Conservation (phyloP, 805 yeast genomes). For the Candida krabiensis region DNA sequence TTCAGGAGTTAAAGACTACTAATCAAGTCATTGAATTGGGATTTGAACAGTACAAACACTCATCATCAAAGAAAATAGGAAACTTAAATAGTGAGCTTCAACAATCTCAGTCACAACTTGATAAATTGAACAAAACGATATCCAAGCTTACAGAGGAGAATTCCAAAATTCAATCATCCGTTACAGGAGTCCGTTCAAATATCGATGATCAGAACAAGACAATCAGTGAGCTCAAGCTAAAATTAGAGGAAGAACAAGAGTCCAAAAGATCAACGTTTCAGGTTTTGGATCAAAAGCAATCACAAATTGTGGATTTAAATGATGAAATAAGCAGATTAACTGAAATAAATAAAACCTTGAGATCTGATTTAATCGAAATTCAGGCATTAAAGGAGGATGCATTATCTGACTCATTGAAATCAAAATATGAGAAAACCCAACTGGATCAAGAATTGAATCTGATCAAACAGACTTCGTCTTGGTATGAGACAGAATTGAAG, state of each 20-base stretch:
- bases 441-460: conserved; percentile 32
- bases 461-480: conserved; percentile 30
- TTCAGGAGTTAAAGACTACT: conserved; percentile 38
- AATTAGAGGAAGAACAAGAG: conserved; percentile 18
- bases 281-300: conserved; percentile 37
- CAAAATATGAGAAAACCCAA: conserved; percentile 27
- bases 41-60: conserved; percentile 40
- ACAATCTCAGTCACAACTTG: conserved; percentile 23
- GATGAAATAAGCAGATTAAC: conserved; percentile 44
- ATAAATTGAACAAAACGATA: conserved; percentile 22
- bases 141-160: conserved; percentile 21
- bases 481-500: conserved; percentile 38
- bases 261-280: conserved; percentile 35
- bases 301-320: conserved; percentile 33
- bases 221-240: conserved; percentile 12
- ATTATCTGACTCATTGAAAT: conserved; percentile 24
- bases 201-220: conserved; percentile 7
- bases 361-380: conserved; percentile 39
- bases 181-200: neutral
- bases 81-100: conserved; percentile 31
- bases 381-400: conserved; percentile 33
- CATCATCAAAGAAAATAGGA: conserved; percentile 33
- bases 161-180: conserved; percentile 11
- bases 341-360: conserved; percentile 41
- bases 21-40: conserved; percentile 37